Percentiles rank a stretch among this genome's conserved stretches.
These are phyloP conservation scores for Calonectria henricotiae DNA, from an alignment of 2,329 filamentous ascomycete genomes.

Conservation along the genomic window DNA sequence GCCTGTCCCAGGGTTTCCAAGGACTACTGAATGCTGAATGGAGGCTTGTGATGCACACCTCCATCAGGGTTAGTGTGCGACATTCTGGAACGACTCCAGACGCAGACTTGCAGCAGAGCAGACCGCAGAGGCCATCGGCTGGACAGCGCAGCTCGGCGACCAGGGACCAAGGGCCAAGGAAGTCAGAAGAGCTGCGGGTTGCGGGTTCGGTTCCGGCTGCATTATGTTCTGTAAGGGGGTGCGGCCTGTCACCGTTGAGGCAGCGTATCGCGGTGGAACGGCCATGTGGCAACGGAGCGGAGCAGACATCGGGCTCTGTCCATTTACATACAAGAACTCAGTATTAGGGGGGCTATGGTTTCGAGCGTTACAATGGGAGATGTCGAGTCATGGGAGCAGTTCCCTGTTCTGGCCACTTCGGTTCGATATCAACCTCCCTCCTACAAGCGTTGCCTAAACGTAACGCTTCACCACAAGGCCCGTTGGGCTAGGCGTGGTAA, in stretches of 20 bases:
- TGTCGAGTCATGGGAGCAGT: background rate
- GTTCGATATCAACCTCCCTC: background rate
- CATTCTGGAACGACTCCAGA: conserved; percentile 33
- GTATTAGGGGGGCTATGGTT: background rate
- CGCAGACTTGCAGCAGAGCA: conserved; percentile 5
- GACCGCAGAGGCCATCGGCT: conserved; percentile 8
- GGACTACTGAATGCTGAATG: conserved; percentile 3
- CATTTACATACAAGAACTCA: conserved; percentile 11
- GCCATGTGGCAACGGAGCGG: conserved; percentile 11
- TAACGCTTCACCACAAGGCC: conserved; percentile 9
- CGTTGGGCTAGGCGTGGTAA: background rate
- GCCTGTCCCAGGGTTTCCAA: conserved; percentile 6
- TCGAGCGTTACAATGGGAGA: conserved; percentile 3
- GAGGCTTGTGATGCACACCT: background rate
- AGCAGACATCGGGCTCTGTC: background rate
- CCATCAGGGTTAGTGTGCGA: conserved; percentile 30
- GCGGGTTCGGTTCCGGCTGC: conserved; percentile 1
- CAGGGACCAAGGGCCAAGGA: background rate
- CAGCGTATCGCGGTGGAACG: conserved; percentile 26
- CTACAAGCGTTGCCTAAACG: background rate
- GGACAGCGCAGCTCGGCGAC: conserved; percentile 16
- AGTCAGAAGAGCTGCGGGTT: background rate
- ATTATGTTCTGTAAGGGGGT: conserved; percentile 1
- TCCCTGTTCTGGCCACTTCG: conserved; percentile 4
- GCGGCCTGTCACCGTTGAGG: conserved; percentile 9